phyloP scores from a whole-genome alignment of 2,329 filamentous ascomycete species.

The Achaetomium macrosporum region DNA sequence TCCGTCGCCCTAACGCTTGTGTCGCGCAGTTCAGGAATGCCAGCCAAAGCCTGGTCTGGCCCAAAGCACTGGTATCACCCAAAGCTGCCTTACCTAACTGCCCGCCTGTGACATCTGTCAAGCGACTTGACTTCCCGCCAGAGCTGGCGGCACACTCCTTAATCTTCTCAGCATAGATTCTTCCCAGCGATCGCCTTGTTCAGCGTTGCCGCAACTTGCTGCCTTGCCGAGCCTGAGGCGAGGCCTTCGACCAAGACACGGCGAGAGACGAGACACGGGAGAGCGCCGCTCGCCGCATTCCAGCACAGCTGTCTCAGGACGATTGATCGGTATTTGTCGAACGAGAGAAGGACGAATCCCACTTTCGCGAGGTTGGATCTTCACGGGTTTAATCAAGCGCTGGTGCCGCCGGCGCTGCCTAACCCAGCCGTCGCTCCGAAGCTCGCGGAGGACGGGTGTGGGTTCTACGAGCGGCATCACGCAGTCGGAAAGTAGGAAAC shows the following conservation, averaged over 20 bases:
- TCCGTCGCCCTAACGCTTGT: conserved; percentile 6
- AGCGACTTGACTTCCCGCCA: conserved; percentile 1
- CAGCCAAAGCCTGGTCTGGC: neutral
- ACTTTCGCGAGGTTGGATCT: neutral
- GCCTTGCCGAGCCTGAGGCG: neutral
- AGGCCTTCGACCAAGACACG: conserved; percentile 2
- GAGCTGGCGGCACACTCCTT: conserved; percentile 6
- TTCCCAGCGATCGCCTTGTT: neutral
- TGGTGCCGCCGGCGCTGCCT: conserved; percentile 9
- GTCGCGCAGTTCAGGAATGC: conserved; percentile 6
- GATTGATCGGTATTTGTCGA: neutral
- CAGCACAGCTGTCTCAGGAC: conserved; percentile 1
- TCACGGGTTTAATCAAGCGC: neutral
- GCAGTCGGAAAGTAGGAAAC: conserved; percentile 2
- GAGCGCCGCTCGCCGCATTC: conserved; percentile 11
- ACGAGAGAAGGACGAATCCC: neutral
- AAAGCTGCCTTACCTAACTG: neutral
- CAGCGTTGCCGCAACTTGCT: neutral
- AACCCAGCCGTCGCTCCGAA: conserved; percentile 24
- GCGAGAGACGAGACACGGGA: conserved; percentile 11
- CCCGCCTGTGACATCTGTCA: neutral
- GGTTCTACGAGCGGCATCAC: conserved; percentile 14
- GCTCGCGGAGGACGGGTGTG: conserved; percentile 25
- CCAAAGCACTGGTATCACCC: conserved; percentile 8
- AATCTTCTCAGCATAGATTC: conserved; percentile 3